Evolutionary conservation across 192 early-diverging fungal species (phyloP).

Genomic region (Umbelopsis ramanniana): DNA sequence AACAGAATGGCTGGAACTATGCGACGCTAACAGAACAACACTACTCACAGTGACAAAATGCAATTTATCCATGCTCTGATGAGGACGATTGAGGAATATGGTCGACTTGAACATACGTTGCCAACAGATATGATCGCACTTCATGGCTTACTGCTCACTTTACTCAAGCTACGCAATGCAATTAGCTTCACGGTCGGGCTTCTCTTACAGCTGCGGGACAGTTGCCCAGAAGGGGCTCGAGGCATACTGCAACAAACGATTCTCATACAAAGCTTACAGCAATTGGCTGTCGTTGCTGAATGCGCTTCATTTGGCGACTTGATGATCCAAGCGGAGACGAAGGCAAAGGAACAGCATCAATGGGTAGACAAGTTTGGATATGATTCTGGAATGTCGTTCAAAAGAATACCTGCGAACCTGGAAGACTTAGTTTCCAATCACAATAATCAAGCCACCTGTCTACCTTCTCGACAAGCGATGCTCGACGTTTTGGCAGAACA

Average conservation of each 20-base stretch:
- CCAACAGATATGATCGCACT: not conserved
- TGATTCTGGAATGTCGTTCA: not conserved
- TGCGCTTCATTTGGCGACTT: slow-evolving; percentile 5
- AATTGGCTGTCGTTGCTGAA: not conserved
- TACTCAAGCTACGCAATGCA: not conserved
- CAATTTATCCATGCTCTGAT: not conserved
- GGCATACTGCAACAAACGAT: not conserved
- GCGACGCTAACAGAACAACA: not conserved
- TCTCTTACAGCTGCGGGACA: slow-evolving; percentile 2
- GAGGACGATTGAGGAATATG: not conserved
- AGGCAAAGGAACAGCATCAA: slow-evolving; percentile 1
- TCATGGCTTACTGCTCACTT: not conserved
- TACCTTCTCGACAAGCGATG: not conserved
- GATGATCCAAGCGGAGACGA: slow-evolving; percentile 5
- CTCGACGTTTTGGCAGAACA: not conserved
- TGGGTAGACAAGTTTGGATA: not conserved
- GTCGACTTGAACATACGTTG: not conserved
- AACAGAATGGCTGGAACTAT: not conserved
- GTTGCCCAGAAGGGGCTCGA: slow-evolving; percentile 1
- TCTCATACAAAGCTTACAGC: not conserved
- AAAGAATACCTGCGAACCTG: not conserved
- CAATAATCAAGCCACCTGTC: not conserved
- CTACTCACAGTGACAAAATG: not conserved
- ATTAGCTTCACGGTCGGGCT: not conserved
- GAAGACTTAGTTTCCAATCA: not conserved